These are phyloP conservation scores for Symbiotaphrina buchneri DNA, from an alignment of 495 filamentous ascomycete genomes.

Conservation along the genomic window DNA sequence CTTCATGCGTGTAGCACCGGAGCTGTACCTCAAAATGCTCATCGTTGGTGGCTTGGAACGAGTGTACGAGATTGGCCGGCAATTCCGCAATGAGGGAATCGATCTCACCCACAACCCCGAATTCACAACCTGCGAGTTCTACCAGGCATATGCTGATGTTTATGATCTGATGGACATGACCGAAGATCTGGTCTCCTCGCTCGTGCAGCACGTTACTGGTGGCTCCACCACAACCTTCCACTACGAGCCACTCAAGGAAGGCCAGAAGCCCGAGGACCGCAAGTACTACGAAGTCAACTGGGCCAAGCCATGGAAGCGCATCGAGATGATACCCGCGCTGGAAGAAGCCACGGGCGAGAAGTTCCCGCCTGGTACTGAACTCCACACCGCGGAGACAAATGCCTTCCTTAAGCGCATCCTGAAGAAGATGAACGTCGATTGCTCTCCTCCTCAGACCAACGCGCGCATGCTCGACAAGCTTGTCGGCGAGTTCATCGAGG, in stretches of 20 bases:
- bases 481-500: constrained; percentile 88
- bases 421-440: constrained; percentile 79
- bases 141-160: constrained; percentile 83
- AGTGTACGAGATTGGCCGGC: constrained; percentile 81
- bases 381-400: constrained; percentile 73
- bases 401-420: constrained; percentile 67
- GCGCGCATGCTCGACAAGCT: constrained; percentile 96
- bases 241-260: constrained; percentile 59
- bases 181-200: constrained; percentile 79
- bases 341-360: constrained; percentile 79
- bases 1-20: constrained; percentile 86
- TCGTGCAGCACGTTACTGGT: constrained; percentile 80
- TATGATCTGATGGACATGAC: constrained; percentile 86
- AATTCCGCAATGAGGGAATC: constrained; percentile 89
- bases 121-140: constrained; percentile 96
- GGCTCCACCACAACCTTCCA: constrained; percentile 62
- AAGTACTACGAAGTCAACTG: constrained; percentile 92
- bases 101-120: constrained; percentile 97
- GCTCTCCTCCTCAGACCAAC: constrained; percentile 75
- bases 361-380: constrained; percentile 73
- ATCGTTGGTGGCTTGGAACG: constrained; percentile 82
- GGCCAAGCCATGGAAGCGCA: constrained; percentile 77
- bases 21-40: constrained; percentile 89
- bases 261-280: too few relatives aligned
- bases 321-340: constrained; percentile 92